These are phyloP conservation scores for Pelargonium cotyledonis DNA, from an alignment of 441 rosid genomes.

Conservation along the genomic window DNA sequence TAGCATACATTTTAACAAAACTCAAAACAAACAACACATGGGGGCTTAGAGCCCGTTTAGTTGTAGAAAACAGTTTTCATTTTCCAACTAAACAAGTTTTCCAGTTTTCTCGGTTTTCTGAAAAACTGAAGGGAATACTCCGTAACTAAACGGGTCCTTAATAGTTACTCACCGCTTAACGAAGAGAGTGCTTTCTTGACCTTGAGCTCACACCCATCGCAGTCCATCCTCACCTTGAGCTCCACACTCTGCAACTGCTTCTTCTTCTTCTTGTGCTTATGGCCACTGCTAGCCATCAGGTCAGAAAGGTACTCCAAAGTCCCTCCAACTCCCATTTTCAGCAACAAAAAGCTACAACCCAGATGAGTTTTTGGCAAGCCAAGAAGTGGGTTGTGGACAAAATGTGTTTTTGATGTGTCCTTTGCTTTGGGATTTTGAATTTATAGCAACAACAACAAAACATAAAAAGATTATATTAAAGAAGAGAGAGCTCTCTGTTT, in stretches of 20 bases:
- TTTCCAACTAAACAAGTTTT: not conserved
- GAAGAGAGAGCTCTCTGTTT: too few relatives aligned
- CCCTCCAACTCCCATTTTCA: conserved; percentile 69
- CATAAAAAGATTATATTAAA: too few relatives aligned
- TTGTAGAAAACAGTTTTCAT: too few relatives aligned
- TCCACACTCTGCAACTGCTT: conserved; percentile 76
- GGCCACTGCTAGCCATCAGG: conserved; percentile 46
- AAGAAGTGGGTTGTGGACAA: too few relatives aligned
- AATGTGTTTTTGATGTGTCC: too few relatives aligned
- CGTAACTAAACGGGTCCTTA: not conserved
- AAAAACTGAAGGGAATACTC: too few relatives aligned
- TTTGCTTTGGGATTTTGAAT: too few relatives aligned
- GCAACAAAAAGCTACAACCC: too few relatives aligned
- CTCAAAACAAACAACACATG: not conserved
- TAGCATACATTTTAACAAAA: too few relatives aligned
- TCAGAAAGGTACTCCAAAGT: conserved; percentile 69
- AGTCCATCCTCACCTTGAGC: conserved; percentile 92
- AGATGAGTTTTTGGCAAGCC: too few relatives aligned
- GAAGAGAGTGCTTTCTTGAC: conserved; percentile 82
- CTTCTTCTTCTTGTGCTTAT: conserved; percentile 50
- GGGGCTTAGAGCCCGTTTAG: not conserved
- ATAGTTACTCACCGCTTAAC: conserved; percentile 45
- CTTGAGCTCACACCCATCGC: conserved; percentile 97
- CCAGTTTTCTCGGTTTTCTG: not conserved
- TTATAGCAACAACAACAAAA: not conserved